Base-by-base conservation (phyloP, 2,329 filamentous ascomycete species). In the Apiospora phragmitis region DNA sequence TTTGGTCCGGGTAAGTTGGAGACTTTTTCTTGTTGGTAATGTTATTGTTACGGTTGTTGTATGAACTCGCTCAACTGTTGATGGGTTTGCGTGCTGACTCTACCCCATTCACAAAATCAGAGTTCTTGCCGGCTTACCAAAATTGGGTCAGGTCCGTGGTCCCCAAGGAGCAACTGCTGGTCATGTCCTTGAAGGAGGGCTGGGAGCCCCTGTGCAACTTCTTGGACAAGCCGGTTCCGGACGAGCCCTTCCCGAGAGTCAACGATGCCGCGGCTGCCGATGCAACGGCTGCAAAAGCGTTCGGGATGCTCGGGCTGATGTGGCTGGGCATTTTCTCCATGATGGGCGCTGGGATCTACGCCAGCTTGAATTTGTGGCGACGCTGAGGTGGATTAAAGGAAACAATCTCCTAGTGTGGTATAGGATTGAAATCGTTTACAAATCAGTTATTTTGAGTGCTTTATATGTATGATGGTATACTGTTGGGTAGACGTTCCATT, bases 151-250 rank as follows among this genome's bases (percentile, higher is more conserved):
- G 24, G 21, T 14, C 43, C 4, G 29, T 42, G 26, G 70, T 71
- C 4, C 70, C 70, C 5, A 69, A 69, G 8, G 70, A 71, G 5
- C 47, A 67, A 26, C 35, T 71, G 26, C 68, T 79, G 9, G 73
- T 77, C 55, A 75, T 76, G 45, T 71, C 76, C 1, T 70, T 79
- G 32, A 72, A 72, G 45, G 75, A 79, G 4, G 80, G 79, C 0
- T 82, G 80, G 80, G 77, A 71, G 24, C 78, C 79, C 11, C 68
- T 82, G 7, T 81, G 79, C 71, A 71, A 76, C 43, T 77, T 79
- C n/a, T 72, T 82, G 49, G 73, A 72, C 72, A 73, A 76, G 69
- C 76, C 77, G 0, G 65, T 80, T 8, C 79, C 79, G 1, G 71
- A 77, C 43, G 74, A 76, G 59, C 76, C 76, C 29, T 78, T 80